Conservation (phyloP, 139 green algal genomes). For the Micromonas commoda region DNA sequence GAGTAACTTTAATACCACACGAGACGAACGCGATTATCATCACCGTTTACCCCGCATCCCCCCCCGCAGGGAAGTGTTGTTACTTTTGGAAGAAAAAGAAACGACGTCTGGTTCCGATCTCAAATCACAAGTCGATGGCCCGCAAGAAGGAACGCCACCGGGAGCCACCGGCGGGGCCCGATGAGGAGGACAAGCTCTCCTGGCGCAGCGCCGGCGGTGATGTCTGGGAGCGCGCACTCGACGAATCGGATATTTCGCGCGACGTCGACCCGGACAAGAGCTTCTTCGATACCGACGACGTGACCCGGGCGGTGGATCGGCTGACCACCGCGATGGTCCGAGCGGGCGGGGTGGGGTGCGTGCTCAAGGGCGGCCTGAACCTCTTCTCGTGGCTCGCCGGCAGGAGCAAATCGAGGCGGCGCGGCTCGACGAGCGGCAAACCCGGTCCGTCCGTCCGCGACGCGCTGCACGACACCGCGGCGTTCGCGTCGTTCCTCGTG, state of each 20-base stretch:
- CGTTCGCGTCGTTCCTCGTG: slow-evolving; percentile 9
- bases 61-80: no score
- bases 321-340: not conserved
- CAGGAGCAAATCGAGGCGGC: not conserved
- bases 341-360: not conserved
- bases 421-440: no score
- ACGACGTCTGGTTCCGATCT: no score
- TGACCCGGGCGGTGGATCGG: not conserved
- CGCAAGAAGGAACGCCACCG: no score
- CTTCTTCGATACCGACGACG: not conserved
- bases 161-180: not conserved
- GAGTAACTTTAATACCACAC: no score
- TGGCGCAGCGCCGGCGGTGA: not conserved
- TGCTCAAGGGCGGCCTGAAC: not conserved
- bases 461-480: not conserved
- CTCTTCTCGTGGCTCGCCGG: not conserved
- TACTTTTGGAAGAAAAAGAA: no score
- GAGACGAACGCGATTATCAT: no score
- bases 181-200: not conserved
- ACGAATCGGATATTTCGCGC: not conserved
- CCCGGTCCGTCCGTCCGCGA: no score
- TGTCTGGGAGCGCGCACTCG: not conserved
- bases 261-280: not conserved
- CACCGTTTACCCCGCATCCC: no score
- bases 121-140: no score